Conservation (phyloP, 495 filamentous ascomycete genomes). For the Aspergillus bridgeri region DNA sequence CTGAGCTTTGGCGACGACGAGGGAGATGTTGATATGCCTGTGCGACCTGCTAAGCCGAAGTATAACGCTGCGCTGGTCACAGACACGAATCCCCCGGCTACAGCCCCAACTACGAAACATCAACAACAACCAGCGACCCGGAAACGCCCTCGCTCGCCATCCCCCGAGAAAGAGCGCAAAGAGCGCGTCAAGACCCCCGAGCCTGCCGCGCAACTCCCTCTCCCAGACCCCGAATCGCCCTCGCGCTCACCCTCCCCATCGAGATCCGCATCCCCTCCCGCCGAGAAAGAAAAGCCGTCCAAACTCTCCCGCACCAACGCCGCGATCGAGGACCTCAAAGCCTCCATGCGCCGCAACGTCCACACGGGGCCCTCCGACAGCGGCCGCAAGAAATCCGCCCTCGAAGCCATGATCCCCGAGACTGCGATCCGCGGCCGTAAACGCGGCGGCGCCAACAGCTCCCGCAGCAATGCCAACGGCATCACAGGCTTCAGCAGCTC, state of each 20-base stretch:
- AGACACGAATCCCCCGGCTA: constrained; percentile 27
- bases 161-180: constrained; percentile 22
- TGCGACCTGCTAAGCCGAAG: constrained; percentile 75
- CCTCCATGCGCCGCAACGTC: constrained; percentile 82
- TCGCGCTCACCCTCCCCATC: constrained; percentile 48
- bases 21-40: constrained; percentile 62
- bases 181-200: constrained; percentile 33
- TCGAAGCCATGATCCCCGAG: constrained; percentile 80
- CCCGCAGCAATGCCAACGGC: constrained; percentile 27
- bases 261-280: constrained; percentile 27
- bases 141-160: constrained; percentile 32
- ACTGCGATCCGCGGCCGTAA: constrained; percentile 79
- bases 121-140: constrained; percentile 12
- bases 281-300: constrained; percentile 47
- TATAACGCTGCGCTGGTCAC: constrained; percentile 84
- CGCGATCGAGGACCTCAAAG: constrained; percentile 85
- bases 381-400: constrained; percentile 59
- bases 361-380: constrained; percentile 53
- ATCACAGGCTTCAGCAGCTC: constrained; percentile 28
- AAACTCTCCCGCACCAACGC: constrained; percentile 76
- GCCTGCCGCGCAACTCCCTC: constrained; percentile 41
- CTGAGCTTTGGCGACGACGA: constrained; percentile 91
- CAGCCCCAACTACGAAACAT: background rate
- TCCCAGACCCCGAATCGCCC: constrained; percentile 48
- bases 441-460: constrained; percentile 54